Base-by-base conservation (phyloP, 2,329 filamentous ascomycete species). In the Colletotrichum magnum region DNA sequence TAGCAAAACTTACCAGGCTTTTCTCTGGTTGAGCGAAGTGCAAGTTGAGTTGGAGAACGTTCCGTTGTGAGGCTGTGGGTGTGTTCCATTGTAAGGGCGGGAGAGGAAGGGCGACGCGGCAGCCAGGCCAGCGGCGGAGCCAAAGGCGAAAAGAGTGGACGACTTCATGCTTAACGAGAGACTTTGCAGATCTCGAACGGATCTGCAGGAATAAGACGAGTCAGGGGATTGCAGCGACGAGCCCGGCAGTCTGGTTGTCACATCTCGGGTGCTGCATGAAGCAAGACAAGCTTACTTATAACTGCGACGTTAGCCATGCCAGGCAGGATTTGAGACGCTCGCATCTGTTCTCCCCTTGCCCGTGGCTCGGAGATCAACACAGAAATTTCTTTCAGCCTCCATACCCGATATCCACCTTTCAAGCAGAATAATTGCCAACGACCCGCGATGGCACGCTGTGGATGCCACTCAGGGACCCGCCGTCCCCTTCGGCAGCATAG, bases 1-100 rank as follows among this genome's bases (percentile, higher is more conserved):
- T 7, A 9, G 4, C 39, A 18, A 15, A 6, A 45, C 61, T 50
- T 15, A 64, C 62, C 54, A 59, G 51, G 62, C 62, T 18, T 64
- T 64, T 36, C 62, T 64, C 12, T 59, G 62, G 39, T 59, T 64
- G 15, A 64, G 24, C 4, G 53, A 51, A n/a, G 54, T 64, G 54
- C 62, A 64, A 12, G 62, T 64, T 16, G 54, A 58, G 53, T 64
- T 64, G 24, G 54, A 59, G 47, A 32, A 18, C 4, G 54, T 59
- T 18, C 32, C 62, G 21, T 64, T 64, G n/a, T 24, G 28, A 13
- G 39, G 21, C 16, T 16, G 56, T 5, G 41, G 41, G 13, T 43
- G 41, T 12, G 41, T 43, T 13, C 41, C 16, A 13, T 43, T 43
- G 12, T 13, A 16, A 2, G 41, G 41, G 16, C 5, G 41, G 13